Evolutionary conservation across 1,139 yeast genomes (phyloP), one percentile per base, ranked within the genome.

Genomic region (Spathaspora sp.): DNA sequence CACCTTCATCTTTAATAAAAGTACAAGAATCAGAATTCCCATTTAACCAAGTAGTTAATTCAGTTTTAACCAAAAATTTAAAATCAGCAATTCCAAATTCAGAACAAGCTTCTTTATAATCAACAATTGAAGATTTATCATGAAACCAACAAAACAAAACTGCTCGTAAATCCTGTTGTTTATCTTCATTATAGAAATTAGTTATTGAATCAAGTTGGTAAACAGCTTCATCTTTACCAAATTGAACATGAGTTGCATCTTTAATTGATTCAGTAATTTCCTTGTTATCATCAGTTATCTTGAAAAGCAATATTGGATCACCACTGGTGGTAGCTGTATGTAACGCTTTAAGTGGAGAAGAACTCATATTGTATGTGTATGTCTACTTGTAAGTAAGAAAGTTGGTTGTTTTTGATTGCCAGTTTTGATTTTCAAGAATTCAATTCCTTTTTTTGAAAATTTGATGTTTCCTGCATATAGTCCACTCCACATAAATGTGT

Each of bases 21-120:
- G 79, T 74, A 53, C 87, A 81, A 5, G 74, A 66, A 40, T 78
- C 82, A 7, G 80, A 72, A 26, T 81, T 75, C 3, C 96, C 96
- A 51, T 78, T 78, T 48, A 91, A 74, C 91, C 95, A 90, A 17
- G 89, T 80, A 44, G 84, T 75, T 53, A 93, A 76, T 59, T 91
- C 97, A 3, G 91, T 84, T 65, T 95, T 84, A 55, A 89, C 96
- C 63, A 89, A 70, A 61, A 93, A 91, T 51, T 89, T 84, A 63
- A 95, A 80, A 54, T 89, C 89, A 3, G 81, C 74, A 37, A 91
- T 76, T 3, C 81, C 78, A 43, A 78, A 70, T 45, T 78, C 80
- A 53, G 82, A 83, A 56, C 97, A 88, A 44, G 80, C 84, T 20
- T 83, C 78, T 52, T 89, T 80, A 61, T 93, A 91, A 49, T 90